Evolutionary conservation across 2,329 filamentous ascomycete species (phyloP).

Genomic region (Phialophora macrospora): DNA sequence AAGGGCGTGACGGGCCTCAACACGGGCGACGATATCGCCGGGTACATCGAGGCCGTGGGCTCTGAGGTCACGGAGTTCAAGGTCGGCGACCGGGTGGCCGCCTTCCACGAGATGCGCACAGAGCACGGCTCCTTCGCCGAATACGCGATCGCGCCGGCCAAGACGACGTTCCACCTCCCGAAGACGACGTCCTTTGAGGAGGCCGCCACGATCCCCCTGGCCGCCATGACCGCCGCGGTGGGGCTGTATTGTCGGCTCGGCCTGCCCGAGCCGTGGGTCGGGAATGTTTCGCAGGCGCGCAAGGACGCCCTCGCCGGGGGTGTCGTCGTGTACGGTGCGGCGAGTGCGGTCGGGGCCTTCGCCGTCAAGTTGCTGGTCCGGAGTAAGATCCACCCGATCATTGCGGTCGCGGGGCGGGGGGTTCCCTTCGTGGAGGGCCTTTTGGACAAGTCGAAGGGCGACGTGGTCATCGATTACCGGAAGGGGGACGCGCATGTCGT

Average conservation of each 20-base stretch:
- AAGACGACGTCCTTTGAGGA: slow-evolving; percentile 59
- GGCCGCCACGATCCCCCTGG: slow-evolving; percentile 40
- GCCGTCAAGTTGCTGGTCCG: slow-evolving; percentile 61
- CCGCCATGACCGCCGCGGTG: slow-evolving; percentile 33
- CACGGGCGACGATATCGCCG: slow-evolving; percentile 59
- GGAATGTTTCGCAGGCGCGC: slow-evolving; percentile 24
- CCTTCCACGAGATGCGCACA: slow-evolving; percentile 56
- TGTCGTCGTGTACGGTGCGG: slow-evolving; percentile 61
- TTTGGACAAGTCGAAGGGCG: slow-evolving; percentile 60
- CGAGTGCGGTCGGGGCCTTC: slow-evolving; percentile 63
- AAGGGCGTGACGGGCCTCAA: slow-evolving; percentile 42
- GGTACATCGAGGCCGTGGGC: slow-evolving; percentile 58
- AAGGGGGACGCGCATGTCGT: slow-evolving; percentile 60
- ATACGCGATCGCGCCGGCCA: slow-evolving; percentile 59
- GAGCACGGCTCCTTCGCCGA: slow-evolving; percentile 61
- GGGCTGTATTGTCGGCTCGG: slow-evolving; percentile 31
- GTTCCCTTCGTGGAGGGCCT: slow-evolving; percentile 57
- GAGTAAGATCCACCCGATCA: slow-evolving; percentile 66
- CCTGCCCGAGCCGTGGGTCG: slow-evolving; percentile 35
- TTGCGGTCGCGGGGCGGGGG: slow-evolving; percentile 63
- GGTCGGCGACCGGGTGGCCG: slow-evolving; percentile 60
- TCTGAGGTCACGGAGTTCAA: slow-evolving; percentile 60
- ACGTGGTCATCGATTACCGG: slow-evolving; percentile 66
- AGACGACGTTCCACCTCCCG: slow-evolving; percentile 63
- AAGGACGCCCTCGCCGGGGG: slow-evolving; percentile 35